Conservation (phyloP, 345 rosid genomes). For the Noccaea bulbosa region DNA sequence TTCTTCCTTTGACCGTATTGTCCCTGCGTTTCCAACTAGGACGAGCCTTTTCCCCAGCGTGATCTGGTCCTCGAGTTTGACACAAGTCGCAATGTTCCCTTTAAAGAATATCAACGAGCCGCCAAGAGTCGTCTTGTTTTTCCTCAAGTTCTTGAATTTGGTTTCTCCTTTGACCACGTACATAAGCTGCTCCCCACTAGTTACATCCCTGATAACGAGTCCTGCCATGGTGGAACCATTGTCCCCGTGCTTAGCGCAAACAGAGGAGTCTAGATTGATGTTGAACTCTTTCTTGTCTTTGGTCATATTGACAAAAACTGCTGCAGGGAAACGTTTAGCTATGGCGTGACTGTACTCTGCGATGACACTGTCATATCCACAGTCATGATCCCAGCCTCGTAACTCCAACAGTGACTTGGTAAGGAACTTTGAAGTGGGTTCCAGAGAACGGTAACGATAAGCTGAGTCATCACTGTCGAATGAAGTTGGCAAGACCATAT, state of each 20-base stretch:
- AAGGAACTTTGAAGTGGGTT: slow-evolving; percentile 78
- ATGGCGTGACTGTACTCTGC: slow-evolving; percentile 67
- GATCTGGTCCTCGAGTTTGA: slow-evolving; percentile 68
- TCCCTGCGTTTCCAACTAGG: slow-evolving; percentile 75
- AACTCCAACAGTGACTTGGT: slow-evolving; percentile 90
- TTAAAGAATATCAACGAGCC: slow-evolving; percentile 62
- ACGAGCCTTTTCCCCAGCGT: slow-evolving; percentile 63
- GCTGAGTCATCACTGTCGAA: slow-evolving; percentile 86
- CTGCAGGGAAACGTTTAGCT: slow-evolving; percentile 58
- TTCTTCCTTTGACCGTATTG: slow-evolving; percentile 62
- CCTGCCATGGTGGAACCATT: slow-evolving; percentile 82
- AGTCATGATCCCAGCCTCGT: slow-evolving; percentile 99
- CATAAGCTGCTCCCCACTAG: slow-evolving; percentile 60
- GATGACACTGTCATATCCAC: slow-evolving; percentile 93
- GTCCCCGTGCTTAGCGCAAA: slow-evolving; percentile 67
- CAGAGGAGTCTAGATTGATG: slow-evolving; percentile 72
- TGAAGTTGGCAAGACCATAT: slow-evolving; percentile 88
- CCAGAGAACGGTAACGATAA: slow-evolving; percentile 86
- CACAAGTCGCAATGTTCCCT: slow-evolving; percentile 56
- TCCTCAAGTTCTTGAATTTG: slow-evolving; percentile 61
- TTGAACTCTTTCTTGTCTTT: slow-evolving; percentile 86
- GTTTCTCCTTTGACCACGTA: slow-evolving; percentile 70
- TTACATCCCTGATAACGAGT: slow-evolving; percentile 58
- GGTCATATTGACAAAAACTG: slow-evolving; percentile 66
- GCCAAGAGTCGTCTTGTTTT: slow-evolving; percentile 64